A percentile compares a stretch with the other conserved stretches of the same genome.
Conservation (phyloP, 1,284 basidiomycete species). For the Leccinum pachyderme region DNA sequence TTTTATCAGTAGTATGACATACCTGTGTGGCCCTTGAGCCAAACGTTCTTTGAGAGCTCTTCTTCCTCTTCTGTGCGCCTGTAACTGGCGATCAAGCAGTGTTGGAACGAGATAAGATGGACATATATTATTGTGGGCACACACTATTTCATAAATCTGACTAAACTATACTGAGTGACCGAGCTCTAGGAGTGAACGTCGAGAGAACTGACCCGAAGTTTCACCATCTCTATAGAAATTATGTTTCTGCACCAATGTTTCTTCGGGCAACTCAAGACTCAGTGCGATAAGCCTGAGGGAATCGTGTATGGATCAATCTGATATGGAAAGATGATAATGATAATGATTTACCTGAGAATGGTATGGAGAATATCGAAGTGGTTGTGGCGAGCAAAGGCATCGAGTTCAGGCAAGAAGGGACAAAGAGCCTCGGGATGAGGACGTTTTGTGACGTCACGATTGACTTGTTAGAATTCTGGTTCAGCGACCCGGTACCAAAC, state of each 20-base stretch:
- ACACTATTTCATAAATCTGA: conserved; percentile 16
- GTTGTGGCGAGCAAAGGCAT: conserved; percentile 42
- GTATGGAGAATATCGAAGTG: conserved; percentile 6
- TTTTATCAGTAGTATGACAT: background rate
- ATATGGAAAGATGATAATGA: too few species aligned
- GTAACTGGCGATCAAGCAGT: background rate
- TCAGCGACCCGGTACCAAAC: background rate
- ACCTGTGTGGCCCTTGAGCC: conserved; percentile 10
- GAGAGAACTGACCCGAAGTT: background rate
- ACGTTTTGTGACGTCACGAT: conserved; percentile 43
- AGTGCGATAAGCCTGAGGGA: conserved; percentile 46
- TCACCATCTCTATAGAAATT: conserved; percentile 8
- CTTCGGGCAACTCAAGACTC: conserved; percentile 58
- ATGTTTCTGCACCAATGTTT: conserved; percentile 52
- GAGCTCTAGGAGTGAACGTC: background rate
- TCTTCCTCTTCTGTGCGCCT: conserved; percentile 12
- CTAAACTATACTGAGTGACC: background rate
- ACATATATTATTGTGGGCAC: too few species aligned
- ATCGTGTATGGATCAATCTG: background rate
- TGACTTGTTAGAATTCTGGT: conserved; percentile 32
- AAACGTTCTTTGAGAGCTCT: conserved; percentile 10
- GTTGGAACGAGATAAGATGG: background rate
- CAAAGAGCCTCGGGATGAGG: conserved; percentile 47
- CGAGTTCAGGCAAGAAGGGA: conserved; percentile 58
- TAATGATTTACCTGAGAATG: conserved; percentile 15